phyloP scores from a whole-genome alignment of 768 basidiomycete species.

The Cyclocybe cylindracea region DNA sequence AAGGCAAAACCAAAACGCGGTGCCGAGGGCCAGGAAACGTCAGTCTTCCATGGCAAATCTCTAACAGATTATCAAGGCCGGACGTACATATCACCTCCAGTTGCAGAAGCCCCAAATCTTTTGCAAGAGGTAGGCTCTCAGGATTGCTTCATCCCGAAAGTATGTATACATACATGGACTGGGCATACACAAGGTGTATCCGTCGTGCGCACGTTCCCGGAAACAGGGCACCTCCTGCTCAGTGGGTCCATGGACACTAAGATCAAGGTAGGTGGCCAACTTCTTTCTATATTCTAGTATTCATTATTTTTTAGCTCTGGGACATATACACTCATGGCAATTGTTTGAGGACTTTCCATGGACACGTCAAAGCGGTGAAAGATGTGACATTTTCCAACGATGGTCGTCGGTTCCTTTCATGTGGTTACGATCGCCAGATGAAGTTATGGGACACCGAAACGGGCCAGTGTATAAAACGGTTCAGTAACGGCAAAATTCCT shows the following conservation, averaged over 20 bases:
- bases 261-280: constrained; percentile 69
- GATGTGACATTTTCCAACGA: constrained; percentile 96
- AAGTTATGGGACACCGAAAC: constrained; percentile 99
- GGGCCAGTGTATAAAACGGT: constrained; percentile 94
- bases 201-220: constrained; percentile 90
- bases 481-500: constrained; percentile 97
- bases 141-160: constrained; percentile 93
- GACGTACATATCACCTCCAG: constrained; percentile 95
- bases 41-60: constrained; percentile 96
- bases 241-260: constrained; percentile 98
- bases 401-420: constrained; percentile 86
- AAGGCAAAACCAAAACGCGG: constrained; percentile 81
- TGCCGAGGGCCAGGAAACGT: constrained; percentile 84
- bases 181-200: constrained; percentile 97
- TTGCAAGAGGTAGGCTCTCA: constrained; percentile 78
- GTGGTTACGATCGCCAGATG: constrained; percentile 95
- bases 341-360: constrained; percentile 95
- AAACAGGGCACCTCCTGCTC: constrained; percentile 89
- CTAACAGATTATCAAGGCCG: constrained; percentile 97
- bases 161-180: constrained; percentile 96
- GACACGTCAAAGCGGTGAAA: constrained; percentile 95
- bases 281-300: neutral
- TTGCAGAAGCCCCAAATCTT: constrained; percentile 86
- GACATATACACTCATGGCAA: constrained; percentile 97
- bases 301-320: constrained; percentile 70